Percentiles rank a stretch among this genome's conserved stretches.
These are phyloP conservation scores for Collybia sp. DNA, from an alignment of 768 basidiomycete genomes.

Conservation along the genomic window DNA sequence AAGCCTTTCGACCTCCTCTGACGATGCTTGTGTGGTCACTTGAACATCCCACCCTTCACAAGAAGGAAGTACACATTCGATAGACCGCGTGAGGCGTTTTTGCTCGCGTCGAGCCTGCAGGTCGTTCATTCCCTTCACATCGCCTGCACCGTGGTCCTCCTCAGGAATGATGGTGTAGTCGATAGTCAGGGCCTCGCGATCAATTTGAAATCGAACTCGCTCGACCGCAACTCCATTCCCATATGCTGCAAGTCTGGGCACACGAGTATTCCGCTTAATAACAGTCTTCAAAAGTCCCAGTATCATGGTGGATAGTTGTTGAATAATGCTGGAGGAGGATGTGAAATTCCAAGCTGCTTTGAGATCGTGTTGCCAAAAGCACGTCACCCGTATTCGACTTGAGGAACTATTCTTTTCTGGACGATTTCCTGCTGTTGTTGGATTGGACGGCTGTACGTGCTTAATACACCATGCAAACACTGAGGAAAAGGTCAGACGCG, in stretches of 20 bases:
- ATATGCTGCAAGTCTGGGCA: constrained; percentile 73
- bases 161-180: constrained; percentile 83
- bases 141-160: constrained; percentile 39
- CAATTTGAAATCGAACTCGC: constrained; percentile 72
- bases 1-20: constrained; percentile 62
- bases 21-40: constrained; percentile 69
- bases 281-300: constrained; percentile 81
- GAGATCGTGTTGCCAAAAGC: constrained; percentile 95
- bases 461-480: constrained; percentile 97
- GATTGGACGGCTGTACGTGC: constrained; percentile 36
- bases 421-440: constrained; percentile 18
- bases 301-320: constrained; percentile 84
- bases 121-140: constrained; percentile 50
- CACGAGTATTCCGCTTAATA: constrained; percentile 63
- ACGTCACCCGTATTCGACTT: constrained; percentile 69
- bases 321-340: constrained; percentile 56
- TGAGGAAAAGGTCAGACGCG: constrained; percentile 19
- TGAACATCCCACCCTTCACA: constrained; percentile 86
- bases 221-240: constrained; percentile 82
- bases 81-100: constrained; percentile 63
- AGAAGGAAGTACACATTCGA: constrained; percentile 78
- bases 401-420: constrained; percentile 26
- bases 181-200: constrained; percentile 76
- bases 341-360: constrained; percentile 83
- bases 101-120: constrained; percentile 62